Evolutionary conservation across 768 basidiomycete species (phyloP), one percentile per base, ranked within the genome.

Genomic region (Clathrus columnatus): DNA sequence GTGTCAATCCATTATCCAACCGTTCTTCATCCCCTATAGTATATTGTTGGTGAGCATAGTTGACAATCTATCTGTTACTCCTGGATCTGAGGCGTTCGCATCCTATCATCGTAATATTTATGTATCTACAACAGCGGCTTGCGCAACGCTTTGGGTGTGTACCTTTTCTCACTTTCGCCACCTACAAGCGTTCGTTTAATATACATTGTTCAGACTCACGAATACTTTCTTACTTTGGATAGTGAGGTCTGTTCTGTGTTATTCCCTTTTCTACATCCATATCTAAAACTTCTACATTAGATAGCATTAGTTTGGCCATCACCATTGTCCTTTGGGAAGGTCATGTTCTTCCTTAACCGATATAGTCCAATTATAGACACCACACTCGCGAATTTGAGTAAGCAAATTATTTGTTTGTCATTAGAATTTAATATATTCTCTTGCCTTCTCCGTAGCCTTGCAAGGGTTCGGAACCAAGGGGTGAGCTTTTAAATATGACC

Each of bases 321-420:
- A 16, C 5, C 17, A 44, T 53, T 32, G 51, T 45, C 42, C 16
- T 44, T 53, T 43, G 51, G 51, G 18, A 53, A 53, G 27, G 41
- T 53, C 20, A 53, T 53, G 24, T 53, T 53, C 24, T 45, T 53
- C 36, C 18, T 44, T 10, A 53, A 53, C 18, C 21, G 51, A 29
- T 53, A 53, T 53, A 44, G 51, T 28, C 51, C 51, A 7, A 24
- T 53, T 24, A 17, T 44, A 2, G 51, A 53, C 29, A 53, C 51
- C 4, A 41, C 29, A 20, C 17, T 53, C 16, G 41, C 41, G 6
- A 44, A 43, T 20, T 53, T 43, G 18, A 53, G 51, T 53, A 47
- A 41, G 41, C 20, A 27, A 26, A 11, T n/a, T 45, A 18, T 17
- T 14, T 18, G 5, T 16, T 20, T 7, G 18, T 4, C 27, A 5